phyloP scores from a whole-genome alignment of 2,329 filamentous ascomycete genomes.

The Fusarium abutilonis region DNA sequence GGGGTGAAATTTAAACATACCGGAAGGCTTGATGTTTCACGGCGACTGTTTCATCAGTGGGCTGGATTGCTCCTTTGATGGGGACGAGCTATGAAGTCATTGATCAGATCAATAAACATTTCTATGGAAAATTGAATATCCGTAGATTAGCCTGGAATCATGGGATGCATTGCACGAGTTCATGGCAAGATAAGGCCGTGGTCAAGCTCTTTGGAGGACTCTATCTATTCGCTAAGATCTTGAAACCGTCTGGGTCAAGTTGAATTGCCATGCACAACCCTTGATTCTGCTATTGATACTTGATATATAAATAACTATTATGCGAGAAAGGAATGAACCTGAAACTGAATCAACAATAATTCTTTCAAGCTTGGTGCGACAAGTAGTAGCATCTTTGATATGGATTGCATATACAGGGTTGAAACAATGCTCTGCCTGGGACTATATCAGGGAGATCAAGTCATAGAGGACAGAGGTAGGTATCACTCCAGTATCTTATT shows the following conservation, averaged over 20 bases:
- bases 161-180: not conserved
- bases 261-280: not conserved
- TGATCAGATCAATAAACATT: conserved; percentile 2
- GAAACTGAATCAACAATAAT: conserved; percentile 7
- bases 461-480: no score
- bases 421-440: no score
- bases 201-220: not conserved
- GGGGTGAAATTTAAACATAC: conserved; percentile 23
- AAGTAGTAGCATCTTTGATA: not conserved
- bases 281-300: conserved; percentile 5
- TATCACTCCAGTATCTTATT: no score
- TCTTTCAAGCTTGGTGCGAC: not conserved
- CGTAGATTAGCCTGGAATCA: not conserved
- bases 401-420: not conserved
- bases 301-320: not conserved
- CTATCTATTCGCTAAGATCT: not conserved
- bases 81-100: conserved; percentile 26
- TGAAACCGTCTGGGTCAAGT: not conserved
- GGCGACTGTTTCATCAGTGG: conserved; percentile 22
- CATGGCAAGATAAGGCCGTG: not conserved
- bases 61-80: conserved; percentile 8
- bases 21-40: conserved; percentile 9
- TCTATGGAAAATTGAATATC: conserved; percentile 7
- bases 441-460: no score
- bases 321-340: conserved; percentile 3